Conservation (phyloP, 2,329 filamentous ascomycete species). For the Tolypocladium endophyticum region DNA sequence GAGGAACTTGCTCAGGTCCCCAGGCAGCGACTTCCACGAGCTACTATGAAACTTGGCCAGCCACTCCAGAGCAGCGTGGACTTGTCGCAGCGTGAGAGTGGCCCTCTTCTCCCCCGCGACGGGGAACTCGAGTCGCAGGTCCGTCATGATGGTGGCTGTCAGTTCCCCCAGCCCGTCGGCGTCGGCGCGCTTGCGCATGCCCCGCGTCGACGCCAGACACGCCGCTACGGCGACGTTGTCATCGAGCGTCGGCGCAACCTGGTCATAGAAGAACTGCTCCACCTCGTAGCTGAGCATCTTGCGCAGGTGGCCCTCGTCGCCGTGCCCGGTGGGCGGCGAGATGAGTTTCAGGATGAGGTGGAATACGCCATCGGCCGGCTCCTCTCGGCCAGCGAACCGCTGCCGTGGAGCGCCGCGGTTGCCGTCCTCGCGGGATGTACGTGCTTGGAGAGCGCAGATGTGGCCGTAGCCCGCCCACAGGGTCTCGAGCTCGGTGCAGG, state of each 20-base stretch:
- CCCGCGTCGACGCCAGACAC: constrained; percentile 34
- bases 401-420: not conserved
- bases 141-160: constrained; percentile 46
- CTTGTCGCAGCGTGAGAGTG: constrained; percentile 34
- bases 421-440: constrained; percentile 10
- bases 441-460: constrained; percentile 43
- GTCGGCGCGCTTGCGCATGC: constrained; percentile 9
- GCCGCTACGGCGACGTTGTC: constrained; percentile 35
- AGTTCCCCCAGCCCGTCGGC: constrained; percentile 23
- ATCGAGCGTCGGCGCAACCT: constrained; percentile 39
- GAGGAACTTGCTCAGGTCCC: constrained; percentile 24
- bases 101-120: constrained; percentile 44
- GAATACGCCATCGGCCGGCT: constrained; percentile 12
- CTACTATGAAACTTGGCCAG: constrained; percentile 49
- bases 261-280: constrained; percentile 54
- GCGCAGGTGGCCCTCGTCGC: constrained; percentile 51
- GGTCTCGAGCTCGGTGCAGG: constrained; percentile 26
- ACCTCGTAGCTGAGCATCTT: constrained; percentile 59
- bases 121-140: constrained; percentile 42
- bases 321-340: constrained; percentile 24
- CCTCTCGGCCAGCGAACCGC: not conserved
- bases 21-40: constrained; percentile 30
- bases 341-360: constrained; percentile 50
- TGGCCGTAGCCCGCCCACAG: constrained; percentile 44
- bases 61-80: constrained; percentile 48